Evolutionary conservation across 768 basidiomycete species (phyloP).

Genomic region (Grammothele lineata): DNA sequence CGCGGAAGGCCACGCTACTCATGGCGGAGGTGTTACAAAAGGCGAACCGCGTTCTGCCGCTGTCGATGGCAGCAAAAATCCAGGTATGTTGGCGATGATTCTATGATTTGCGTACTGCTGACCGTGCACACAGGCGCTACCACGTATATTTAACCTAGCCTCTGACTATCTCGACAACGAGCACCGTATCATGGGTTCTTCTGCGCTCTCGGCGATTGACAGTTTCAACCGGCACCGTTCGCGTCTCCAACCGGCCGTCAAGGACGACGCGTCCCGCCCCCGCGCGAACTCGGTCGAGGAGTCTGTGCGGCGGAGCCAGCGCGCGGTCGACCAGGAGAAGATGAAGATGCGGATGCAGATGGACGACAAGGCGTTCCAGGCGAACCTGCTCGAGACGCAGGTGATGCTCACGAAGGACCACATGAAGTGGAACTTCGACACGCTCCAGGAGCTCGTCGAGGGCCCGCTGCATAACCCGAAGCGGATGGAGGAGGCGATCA

Average conservation of each 20-base stretch:
- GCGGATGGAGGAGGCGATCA: conserved; percentile 91
- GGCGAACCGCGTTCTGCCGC: conserved; percentile 82
- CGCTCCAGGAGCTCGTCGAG: conserved; percentile 83
- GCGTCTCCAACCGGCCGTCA: conserved; percentile 55
- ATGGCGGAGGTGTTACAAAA: conserved; percentile 90
- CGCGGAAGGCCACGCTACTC: conserved; percentile 85
- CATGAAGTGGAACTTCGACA: conserved; percentile 89
- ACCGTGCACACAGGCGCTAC: conserved; percentile 55
- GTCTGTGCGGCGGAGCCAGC: conserved; percentile 79
- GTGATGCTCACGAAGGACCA: conserved; percentile 87
- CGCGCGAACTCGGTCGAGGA: conserved; percentile 86
- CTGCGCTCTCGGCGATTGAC: conserved; percentile 83
- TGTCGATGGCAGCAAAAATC: conserved; percentile 75
- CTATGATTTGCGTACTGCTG: neutral
- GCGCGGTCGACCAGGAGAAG: conserved; percentile 87
- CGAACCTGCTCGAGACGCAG: conserved; percentile 80
- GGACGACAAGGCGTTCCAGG: conserved; percentile 91
- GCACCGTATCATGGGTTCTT: conserved; percentile 77
- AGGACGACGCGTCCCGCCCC: conserved; percentile 47
- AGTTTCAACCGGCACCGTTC: conserved; percentile 89
- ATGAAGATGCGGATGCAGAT: conserved; percentile 90
- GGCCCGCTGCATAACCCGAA: conserved; percentile 90
- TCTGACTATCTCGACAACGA: conserved; percentile 74
- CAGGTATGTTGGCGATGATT: conserved; percentile 47
- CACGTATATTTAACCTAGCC: conserved; percentile 81